Percentiles rank a stretch among this genome's conserved stretches.
Evolutionary conservation across 2,329 filamentous ascomycete species (phyloP).

Genomic region (Diaporthe sp.): DNA sequence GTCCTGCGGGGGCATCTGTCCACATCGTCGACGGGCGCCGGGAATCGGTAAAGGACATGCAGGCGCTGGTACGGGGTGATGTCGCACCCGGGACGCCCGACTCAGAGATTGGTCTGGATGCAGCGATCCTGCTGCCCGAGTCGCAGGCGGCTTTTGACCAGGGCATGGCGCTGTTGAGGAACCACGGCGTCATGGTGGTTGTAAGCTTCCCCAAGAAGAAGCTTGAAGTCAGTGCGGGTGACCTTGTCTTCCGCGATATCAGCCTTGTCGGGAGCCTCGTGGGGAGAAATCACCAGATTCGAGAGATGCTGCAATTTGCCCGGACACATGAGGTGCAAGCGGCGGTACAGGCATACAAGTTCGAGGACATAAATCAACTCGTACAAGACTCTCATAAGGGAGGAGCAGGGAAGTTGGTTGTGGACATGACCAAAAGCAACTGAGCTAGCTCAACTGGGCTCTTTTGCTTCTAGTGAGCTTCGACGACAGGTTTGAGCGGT

Average conservation of each 20-base stretch:
- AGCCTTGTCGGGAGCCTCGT: conserved; percentile 1
- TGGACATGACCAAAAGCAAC: background rate
- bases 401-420: conserved; percentile 7
- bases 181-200: conserved; percentile 5
- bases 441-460: background rate
- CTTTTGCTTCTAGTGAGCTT: background rate
- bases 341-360: conserved; percentile 1
- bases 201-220: conserved; percentile 15
- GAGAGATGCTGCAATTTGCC: background rate
- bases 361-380: background rate
- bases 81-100: background rate
- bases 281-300: conserved; percentile 12
- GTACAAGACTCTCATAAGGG: conserved; percentile 8
- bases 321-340: background rate
- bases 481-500: no score
- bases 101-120: background rate
- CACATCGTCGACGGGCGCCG: background rate
- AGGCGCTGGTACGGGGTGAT: background rate
- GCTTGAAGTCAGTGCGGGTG: background rate
- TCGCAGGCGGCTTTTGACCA: conserved; percentile 1
- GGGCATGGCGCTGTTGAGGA: background rate
- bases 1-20: background rate
- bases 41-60: background rate
- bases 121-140: conserved; percentile 1
- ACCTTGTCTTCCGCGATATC: conserved; percentile 21